Conservation (phyloP, 2,329 filamentous ascomycete species). For the Calonectria multiphialidica region DNA sequence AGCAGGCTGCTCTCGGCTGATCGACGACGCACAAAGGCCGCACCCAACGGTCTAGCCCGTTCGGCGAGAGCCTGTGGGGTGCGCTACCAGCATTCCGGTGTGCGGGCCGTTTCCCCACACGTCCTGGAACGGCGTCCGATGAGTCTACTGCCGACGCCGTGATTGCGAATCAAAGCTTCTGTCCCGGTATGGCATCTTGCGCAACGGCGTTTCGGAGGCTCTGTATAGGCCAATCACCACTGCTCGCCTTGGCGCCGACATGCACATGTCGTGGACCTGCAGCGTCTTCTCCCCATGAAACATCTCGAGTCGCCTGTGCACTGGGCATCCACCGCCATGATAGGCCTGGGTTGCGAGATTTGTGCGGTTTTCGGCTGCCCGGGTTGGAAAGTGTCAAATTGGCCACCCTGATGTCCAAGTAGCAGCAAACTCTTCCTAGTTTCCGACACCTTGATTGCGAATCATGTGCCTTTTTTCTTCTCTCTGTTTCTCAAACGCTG, state of each 20-base stretch:
- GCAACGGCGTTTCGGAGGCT: background rate
- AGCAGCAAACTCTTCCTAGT: constrained; percentile 19
- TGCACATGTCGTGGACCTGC: background rate
- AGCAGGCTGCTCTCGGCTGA: background rate
- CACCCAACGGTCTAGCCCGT: constrained; percentile 3
- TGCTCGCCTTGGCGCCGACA: background rate
- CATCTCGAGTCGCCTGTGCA: constrained; percentile 1
- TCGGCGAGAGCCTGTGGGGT: background rate
- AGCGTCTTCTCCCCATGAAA: background rate
- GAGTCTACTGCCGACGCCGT: background rate
- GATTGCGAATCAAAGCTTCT: background rate
- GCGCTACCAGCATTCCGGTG: background rate
- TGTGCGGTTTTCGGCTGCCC: constrained; percentile 50
- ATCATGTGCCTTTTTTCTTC: background rate
- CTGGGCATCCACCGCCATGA: constrained; percentile 32
- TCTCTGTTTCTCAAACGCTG: background rate
- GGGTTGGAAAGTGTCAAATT: constrained; percentile 27
- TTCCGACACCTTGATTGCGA: background rate
- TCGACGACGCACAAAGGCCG: constrained; percentile 7
- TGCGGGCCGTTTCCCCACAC: constrained; percentile 9
- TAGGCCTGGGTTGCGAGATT: constrained; percentile 46
- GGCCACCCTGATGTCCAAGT: constrained; percentile 3
- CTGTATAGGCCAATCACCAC: too few relatives aligned
- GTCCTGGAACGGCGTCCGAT: background rate
- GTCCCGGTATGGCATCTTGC: background rate